These are phyloP conservation scores for Ustilago curta DNA, from an alignment of 1,284 basidiomycete species.

Conservation along the genomic window DNA sequence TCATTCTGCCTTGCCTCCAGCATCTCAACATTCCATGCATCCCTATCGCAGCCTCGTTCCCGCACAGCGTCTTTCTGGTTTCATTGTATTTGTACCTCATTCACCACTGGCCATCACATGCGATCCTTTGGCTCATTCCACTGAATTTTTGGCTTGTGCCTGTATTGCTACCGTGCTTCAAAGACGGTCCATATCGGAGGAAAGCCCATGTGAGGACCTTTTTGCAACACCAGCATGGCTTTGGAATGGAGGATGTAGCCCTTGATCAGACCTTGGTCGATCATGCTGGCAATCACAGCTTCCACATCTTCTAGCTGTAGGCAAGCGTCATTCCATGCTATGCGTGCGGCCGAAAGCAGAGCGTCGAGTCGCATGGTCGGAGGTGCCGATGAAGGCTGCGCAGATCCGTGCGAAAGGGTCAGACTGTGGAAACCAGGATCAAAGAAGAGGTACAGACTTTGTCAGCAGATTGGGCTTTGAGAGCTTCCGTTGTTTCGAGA, in stretches of 20 bases:
- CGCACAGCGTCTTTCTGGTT: not conserved
- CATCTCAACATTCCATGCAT: not conserved
- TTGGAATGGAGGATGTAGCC: slow-evolving; percentile 70
- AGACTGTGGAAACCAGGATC: slow-evolving; percentile 16
- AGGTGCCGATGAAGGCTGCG: slow-evolving; percentile 52
- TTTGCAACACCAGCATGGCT: slow-evolving; percentile 69
- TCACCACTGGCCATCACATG: not conserved
- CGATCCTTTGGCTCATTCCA: not conserved
- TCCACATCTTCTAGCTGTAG: slow-evolving; percentile 70
- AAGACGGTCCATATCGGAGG: slow-evolving; percentile 62
- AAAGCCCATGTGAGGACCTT: slow-evolving; percentile 67
- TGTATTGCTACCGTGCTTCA: slow-evolving; percentile 15
- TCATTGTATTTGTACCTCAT: slow-evolving; percentile 31
- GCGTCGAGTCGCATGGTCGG: slow-evolving; percentile 65
- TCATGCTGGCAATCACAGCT: slow-evolving; percentile 68
- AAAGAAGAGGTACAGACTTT: not conserved
- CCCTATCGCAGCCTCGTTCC: not conserved
- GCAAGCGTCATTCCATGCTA: slow-evolving; percentile 65
- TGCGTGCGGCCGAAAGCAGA: slow-evolving; percentile 63
- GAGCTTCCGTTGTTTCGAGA: not conserved
- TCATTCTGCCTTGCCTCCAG: not conserved
- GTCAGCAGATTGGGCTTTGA: not conserved
- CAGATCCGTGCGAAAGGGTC: slow-evolving; percentile 16
- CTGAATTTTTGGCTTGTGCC: not conserved
- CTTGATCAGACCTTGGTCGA: slow-evolving; percentile 71